Base-by-base conservation (phyloP, 441 rosid genomes). In the Dalechampia spathulata region DNA sequence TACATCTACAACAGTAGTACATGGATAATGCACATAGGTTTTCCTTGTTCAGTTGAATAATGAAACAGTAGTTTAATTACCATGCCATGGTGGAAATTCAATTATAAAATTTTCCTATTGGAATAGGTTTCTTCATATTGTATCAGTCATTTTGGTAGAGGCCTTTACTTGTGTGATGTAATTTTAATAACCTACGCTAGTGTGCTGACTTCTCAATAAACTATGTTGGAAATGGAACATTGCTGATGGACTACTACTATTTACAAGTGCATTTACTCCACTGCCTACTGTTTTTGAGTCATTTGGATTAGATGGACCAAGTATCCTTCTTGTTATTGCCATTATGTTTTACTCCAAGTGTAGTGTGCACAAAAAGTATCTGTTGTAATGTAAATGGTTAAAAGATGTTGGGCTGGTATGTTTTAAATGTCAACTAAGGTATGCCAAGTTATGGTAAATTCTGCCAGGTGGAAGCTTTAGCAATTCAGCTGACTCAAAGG, bases 401-500 rank as follows among this genome's bases (percentile, higher is more conserved):
- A 11, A 27, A 17, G 19, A 17, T 53, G 13, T 40, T 32, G 44
- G 38, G 28, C 11, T 47, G 23, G 2, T 16, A 28, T 45, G 6
- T 59, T 52, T 54, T 1, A 30, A 57, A 16, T 57, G 36, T 52
- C 21, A 57, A 45, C n/a, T 57, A 45, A 25, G 11, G 2, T 6
- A 12, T 10, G 37, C 47, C 40, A 25, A 62, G 52, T 40, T 64
- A 5, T 61, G 66, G 32, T 66, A 19, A 41, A 58, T 67, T 79
- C 45, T 76, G 63, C 52, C 67, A 93, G 99, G 99, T 93, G 53
- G 99, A 90, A 71, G 93, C 96, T 65, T 74, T 93, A 52, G 97
- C 96, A 46, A 83, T 90, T 71, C 97, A 93, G 66, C 74, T 93
- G 70, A 87, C 96, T 62, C 83, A 87, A 74, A 90, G 95, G 74